Conservation (phyloP, 2,329 filamentous ascomycete species). For the Alternaria hordeiaustralica region DNA sequence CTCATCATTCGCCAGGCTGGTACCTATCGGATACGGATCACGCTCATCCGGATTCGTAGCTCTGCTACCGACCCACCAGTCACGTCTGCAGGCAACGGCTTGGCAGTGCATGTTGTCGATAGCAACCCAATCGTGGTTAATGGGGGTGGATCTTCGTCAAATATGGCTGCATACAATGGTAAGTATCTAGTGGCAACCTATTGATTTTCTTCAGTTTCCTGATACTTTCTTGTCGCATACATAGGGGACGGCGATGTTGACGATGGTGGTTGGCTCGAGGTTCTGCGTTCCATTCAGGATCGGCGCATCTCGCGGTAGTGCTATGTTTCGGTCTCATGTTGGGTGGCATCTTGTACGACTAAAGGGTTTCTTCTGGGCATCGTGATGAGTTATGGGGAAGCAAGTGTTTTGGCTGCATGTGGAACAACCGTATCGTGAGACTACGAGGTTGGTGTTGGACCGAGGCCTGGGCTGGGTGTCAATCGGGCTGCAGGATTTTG, state of each 20-base stretch:
- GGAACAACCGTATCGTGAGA: slow-evolving; percentile 2
- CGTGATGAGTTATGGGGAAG: background rate
- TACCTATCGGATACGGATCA: slow-evolving; percentile 48
- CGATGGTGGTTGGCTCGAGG: slow-evolving; percentile 41
- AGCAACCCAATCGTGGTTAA: slow-evolving; percentile 45
- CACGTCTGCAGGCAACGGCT: slow-evolving; percentile 31
- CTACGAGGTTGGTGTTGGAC: background rate
- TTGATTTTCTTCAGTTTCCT: slow-evolving; percentile 38
- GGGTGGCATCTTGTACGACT: slow-evolving; percentile 27
- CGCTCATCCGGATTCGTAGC: slow-evolving; percentile 42
- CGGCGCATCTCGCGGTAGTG: slow-evolving; percentile 27
- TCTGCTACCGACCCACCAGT: slow-evolving; percentile 35
- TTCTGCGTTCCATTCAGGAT: slow-evolving; percentile 36
- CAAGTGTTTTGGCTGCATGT: background rate
- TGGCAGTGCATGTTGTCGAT: slow-evolving; percentile 42
- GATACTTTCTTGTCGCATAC: slow-evolving; percentile 26
- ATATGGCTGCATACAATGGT: slow-evolving; percentile 36
- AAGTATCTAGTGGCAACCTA: slow-evolving; percentile 42
- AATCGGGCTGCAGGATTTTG: slow-evolving; percentile 14
- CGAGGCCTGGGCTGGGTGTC: slow-evolving; percentile 6
- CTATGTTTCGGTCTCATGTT: slow-evolving; percentile 7
- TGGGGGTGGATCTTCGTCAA: slow-evolving; percentile 25
- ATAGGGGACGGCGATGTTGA: slow-evolving; percentile 37
- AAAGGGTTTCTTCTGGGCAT: slow-evolving; percentile 11
- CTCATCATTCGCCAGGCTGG: slow-evolving; percentile 46